Conservation (phyloP, 2,329 filamentous ascomycete genomes). For the Orbilia oligospora region DNA sequence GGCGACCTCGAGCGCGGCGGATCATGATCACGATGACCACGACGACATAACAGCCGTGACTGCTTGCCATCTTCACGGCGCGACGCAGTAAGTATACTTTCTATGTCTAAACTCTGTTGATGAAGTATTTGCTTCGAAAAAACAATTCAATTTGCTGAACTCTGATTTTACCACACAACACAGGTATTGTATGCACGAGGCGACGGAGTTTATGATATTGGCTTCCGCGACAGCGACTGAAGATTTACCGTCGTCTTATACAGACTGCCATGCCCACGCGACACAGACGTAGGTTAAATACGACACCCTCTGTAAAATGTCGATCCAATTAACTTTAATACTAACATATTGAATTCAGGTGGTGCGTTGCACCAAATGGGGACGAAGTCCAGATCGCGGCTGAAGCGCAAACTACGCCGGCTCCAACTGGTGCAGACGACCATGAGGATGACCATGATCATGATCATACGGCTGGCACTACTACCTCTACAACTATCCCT, state of each 20-base stretch:
- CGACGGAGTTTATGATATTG: slow-evolving; percentile 46
- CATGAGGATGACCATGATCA: slow-evolving; percentile 30
- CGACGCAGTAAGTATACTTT: slow-evolving; percentile 43
- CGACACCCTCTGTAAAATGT: neutral
- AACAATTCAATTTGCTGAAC: neutral
- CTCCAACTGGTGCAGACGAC: slow-evolving; percentile 17
- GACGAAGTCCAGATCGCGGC: slow-evolving; percentile 66
- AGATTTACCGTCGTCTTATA: slow-evolving; percentile 66
- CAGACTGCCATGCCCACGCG: slow-evolving; percentile 74
- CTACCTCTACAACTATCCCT: slow-evolving; percentile 22
- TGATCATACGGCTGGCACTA: slow-evolving; percentile 22
- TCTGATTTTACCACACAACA: slow-evolving; percentile 25
- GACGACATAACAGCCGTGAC: slow-evolving; percentile 41
- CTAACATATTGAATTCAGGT: slow-evolving; percentile 62
- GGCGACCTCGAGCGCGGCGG: slow-evolving; percentile 29
- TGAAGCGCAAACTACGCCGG: slow-evolving; percentile 23
- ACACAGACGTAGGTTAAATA: slow-evolving; percentile 66
- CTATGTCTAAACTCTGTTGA: neutral
- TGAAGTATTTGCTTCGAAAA: neutral
- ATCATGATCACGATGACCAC: slow-evolving; percentile 22
- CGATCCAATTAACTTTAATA: neutral
- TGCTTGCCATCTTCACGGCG: slow-evolving; percentile 45
- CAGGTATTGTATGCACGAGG: slow-evolving; percentile 48
- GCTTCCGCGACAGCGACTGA: slow-evolving; percentile 58
- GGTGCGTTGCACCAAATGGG: slow-evolving; percentile 66